Conservation (phyloP, 257 asterid genomes). For the Solanum sparsipilum region DNA sequence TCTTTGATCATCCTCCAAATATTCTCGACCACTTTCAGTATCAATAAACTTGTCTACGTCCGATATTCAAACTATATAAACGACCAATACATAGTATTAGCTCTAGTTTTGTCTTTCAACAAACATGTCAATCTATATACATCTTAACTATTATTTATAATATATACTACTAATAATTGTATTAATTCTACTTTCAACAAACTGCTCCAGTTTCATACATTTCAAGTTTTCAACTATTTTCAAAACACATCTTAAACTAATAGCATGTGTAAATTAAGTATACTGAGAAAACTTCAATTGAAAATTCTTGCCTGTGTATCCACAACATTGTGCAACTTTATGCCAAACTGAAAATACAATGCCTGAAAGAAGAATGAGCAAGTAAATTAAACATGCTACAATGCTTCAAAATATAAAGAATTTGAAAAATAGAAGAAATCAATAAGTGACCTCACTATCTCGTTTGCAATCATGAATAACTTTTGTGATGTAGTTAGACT, state of each 20-base stretch:
- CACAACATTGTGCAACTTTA: conserved; percentile 76
- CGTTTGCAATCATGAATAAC: conserved; percentile 98
- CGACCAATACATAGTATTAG: neutral
- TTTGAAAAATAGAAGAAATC: conserved; percentile 14
- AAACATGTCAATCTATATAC: neutral
- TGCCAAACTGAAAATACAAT: conserved; percentile 82
- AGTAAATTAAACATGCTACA: conserved; percentile 9
- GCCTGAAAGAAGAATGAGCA: conserved; percentile 52
- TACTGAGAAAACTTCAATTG: neutral
- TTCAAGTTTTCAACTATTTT: neutral
- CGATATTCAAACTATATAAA: neutral
- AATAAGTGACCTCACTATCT: conserved; percentile 93
- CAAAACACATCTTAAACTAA: neutral
- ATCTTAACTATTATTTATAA: neutral
- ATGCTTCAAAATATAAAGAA: conserved; percentile 4
- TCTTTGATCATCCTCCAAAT: neutral
- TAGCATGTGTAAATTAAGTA: neutral
- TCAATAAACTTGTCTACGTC: neutral
- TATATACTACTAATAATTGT: neutral
- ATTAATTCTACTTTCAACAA: neutral
- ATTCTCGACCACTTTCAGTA: neutral
- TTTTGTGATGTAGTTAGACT: conserved; percentile 83
- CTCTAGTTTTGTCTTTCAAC: neutral
- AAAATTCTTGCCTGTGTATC: conserved; percentile 78
- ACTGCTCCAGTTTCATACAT: neutral